Conservation (phyloP, 805 yeast species). For the Phaffomyces opuntiae region DNA sequence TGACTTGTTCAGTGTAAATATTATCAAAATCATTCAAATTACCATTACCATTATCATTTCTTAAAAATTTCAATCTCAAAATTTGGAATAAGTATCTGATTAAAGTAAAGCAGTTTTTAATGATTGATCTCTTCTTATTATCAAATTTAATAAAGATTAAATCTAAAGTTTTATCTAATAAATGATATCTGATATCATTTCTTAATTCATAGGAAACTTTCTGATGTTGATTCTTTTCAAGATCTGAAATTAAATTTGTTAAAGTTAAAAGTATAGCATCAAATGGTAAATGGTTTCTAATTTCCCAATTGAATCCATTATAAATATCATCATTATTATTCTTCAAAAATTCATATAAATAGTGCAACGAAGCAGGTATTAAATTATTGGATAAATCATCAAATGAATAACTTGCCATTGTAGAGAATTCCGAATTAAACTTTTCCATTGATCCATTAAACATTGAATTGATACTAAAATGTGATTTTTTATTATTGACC, state of each 20-base stretch:
- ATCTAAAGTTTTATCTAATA: slow-evolving; percentile 26
- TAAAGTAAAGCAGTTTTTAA: slow-evolving; percentile 26
- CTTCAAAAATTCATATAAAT: slow-evolving; percentile 46
- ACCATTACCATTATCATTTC: slow-evolving; percentile 13
- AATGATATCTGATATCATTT: slow-evolving; percentile 26
- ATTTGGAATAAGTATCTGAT: slow-evolving; percentile 27
- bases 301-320: slow-evolving; percentile 54
- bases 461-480: slow-evolving; percentile 19
- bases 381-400: slow-evolving; percentile 46
- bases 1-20: slow-evolving; percentile 20
- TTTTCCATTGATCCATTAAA: slow-evolving; percentile 10
- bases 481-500: slow-evolving; percentile 22
- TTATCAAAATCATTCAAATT: slow-evolving; percentile 19
- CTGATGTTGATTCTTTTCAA: slow-evolving; percentile 28
- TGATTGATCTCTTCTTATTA: slow-evolving; percentile 26
- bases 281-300: slow-evolving; percentile 52
- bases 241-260: slow-evolving; percentile 46
- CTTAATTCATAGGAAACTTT: slow-evolving; percentile 24
- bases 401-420: slow-evolving; percentile 32
- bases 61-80: slow-evolving; percentile 23
- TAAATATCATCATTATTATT: slow-evolving; percentile 40
- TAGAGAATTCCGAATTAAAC: slow-evolving; percentile 6
- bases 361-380: slow-evolving; percentile 50
- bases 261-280: slow-evolving; percentile 49
- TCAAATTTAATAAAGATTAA: slow-evolving; percentile 27